Percentiles rank a stretch among this genome's conserved stretches.
These are phyloP conservation scores for Calonectria leucothoes DNA, from an alignment of 2,329 filamentous ascomycete species.

Conservation along the genomic window DNA sequence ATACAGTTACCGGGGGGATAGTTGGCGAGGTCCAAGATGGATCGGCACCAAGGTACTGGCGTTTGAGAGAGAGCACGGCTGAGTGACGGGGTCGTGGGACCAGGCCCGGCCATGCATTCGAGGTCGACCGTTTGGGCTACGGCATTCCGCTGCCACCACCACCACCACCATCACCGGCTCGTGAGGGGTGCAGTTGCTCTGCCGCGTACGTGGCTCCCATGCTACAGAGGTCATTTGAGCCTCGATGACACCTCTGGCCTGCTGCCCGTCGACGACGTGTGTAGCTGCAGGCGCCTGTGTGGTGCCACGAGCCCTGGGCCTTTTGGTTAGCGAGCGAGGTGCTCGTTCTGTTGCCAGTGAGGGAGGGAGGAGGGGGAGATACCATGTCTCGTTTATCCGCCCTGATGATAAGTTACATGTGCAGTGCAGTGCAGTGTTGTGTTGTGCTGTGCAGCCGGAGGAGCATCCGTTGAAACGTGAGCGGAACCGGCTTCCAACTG, in stretches of 20 bases:
- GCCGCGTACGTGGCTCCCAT: constrained; percentile 16
- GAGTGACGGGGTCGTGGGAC: not conserved
- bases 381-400: not conserved
- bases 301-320: constrained; percentile 22
- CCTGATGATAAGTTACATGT: not conserved
- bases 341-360: not conserved
- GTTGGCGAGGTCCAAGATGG: constrained; percentile 4
- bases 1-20: not conserved
- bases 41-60: constrained; percentile 27
- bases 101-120: constrained; percentile 17
- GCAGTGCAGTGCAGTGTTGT: not conserved
- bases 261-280: constrained; percentile 19
- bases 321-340: constrained; percentile 1
- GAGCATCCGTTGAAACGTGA: constrained; percentile 12
- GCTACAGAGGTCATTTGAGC: constrained; percentile 18
- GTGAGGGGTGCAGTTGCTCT: constrained; percentile 28
- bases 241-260: not conserved
- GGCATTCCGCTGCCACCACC: not conserved
- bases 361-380: not conserved
- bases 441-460: not conserved
- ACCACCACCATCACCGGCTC: constrained; percentile 15
- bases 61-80: constrained; percentile 28
- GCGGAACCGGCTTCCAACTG: constrained; percentile 25
- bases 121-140: constrained; percentile 13
- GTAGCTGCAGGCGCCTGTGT: constrained; percentile 24